Evolutionary conservation across 1,284 basidiomycete genomes (phyloP).

Genomic region (Cystobasidium sp.): DNA sequence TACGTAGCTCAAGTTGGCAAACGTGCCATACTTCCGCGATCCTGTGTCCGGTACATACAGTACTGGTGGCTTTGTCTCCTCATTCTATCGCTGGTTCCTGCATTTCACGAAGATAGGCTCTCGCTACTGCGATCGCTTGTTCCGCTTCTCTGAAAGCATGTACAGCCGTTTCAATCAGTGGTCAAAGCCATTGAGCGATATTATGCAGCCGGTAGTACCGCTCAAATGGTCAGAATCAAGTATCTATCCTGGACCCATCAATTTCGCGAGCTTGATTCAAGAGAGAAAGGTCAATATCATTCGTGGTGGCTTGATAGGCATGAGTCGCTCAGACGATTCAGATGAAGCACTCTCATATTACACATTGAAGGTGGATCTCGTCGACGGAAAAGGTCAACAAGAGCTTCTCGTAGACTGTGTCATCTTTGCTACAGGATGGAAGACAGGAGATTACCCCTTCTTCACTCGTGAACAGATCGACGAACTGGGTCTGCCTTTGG

Average conservation of each 20-base stretch:
- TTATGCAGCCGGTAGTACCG: conserved; percentile 42
- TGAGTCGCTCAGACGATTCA: conserved; percentile 21
- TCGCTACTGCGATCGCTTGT: conserved; percentile 34
- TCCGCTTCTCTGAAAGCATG: conserved; percentile 13
- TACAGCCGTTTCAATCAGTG: conserved; percentile 34
- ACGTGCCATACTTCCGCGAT: conserved; percentile 48
- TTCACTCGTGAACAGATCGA: conserved; percentile 43
- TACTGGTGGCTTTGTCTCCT: conserved; percentile 44
- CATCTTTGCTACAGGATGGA: conserved; percentile 50
- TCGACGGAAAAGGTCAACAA: neutral
- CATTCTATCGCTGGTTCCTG: conserved; percentile 42
- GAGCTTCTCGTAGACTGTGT: conserved; percentile 42
- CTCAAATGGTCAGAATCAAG: conserved; percentile 46
- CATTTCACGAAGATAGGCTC: conserved; percentile 45
- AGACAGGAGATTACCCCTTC: conserved; percentile 49
- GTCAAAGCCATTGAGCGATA: conserved; percentile 29
- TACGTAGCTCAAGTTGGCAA: conserved; percentile 35
- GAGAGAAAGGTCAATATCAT: conserved; percentile 46
- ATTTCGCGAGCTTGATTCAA: conserved; percentile 45
- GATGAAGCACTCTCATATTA: conserved; percentile 9
- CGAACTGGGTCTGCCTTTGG: conserved; percentile 46
- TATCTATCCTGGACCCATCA: conserved; percentile 47
- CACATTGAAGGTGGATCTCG: conserved; percentile 10
- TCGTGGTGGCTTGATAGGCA: conserved; percentile 45
- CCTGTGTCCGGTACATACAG: conserved; percentile 43